Evolutionary conservation across 177 flowering plant species (phyloP).

Genomic region (Vitis hybrid): DNA sequence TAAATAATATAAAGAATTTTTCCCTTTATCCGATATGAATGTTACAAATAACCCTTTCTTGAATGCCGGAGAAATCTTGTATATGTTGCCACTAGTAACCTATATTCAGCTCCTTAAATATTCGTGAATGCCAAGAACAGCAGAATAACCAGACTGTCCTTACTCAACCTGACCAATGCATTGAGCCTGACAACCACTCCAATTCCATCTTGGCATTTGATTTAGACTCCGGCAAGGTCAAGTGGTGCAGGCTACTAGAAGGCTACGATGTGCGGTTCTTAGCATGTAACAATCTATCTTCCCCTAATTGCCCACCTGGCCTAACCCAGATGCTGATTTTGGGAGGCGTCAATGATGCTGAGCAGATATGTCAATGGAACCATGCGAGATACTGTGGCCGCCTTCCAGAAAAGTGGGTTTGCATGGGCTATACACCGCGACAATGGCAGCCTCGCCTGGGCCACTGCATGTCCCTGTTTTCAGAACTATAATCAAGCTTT

Average conservation of each 20-base stretch:
- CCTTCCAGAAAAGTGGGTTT: conserved; percentile 53
- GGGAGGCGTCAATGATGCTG: conserved; percentile 40
- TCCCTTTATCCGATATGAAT: too few species aligned
- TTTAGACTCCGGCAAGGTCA: conserved; percentile 34
- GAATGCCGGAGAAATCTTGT: too few species aligned
- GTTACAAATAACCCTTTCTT: too few species aligned
- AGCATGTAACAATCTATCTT: conserved; percentile 25
- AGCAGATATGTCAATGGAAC: conserved; percentile 17
- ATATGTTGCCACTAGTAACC: too few species aligned
- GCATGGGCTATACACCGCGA: conserved; percentile 51
- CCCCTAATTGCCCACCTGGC: conserved; percentile 36
- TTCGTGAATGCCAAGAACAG: conserved; percentile 26
- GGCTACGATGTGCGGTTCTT: conserved; percentile 47
- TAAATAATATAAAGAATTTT: too few species aligned
- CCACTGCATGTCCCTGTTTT: conserved; percentile 19
- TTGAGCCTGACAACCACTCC: conserved; percentile 29
- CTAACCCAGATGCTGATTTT: conserved; percentile 16
- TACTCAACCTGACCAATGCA: conserved; percentile 10
- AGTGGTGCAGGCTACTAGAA: conserved; percentile 41
- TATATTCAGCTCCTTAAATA: neutral
- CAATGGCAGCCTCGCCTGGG: conserved; percentile 41
- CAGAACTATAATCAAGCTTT: too few species aligned
- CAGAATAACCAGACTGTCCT: conserved; percentile 17
- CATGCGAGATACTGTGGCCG: conserved; percentile 34
- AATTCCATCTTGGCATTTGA: conserved; percentile 43